These are phyloP conservation scores for Ophiostoma tasmaniense DNA, from an alignment of 2,329 filamentous ascomycete species.

Conservation along the genomic window DNA sequence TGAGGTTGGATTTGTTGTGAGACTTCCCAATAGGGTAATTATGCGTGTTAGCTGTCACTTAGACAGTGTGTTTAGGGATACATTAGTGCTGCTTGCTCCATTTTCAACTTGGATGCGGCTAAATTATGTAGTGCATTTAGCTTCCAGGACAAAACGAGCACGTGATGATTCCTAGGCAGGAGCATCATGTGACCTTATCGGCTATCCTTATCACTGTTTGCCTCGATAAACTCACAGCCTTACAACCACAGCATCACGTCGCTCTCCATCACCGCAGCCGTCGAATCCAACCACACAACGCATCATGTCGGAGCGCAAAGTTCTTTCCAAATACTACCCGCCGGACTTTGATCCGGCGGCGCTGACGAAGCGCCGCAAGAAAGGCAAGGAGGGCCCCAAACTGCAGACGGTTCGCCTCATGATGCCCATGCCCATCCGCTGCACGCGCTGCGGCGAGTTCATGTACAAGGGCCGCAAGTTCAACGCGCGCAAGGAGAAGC, in stretches of 20 bases:
- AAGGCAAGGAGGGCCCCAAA: conserved; percentile 54
- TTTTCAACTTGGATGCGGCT: not conserved
- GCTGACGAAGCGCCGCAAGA: conserved; percentile 58
- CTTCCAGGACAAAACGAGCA: not conserved
- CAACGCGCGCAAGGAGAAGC: conserved; percentile 89
- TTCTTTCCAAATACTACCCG: conserved; percentile 36
- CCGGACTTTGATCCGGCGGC: conserved; percentile 86
- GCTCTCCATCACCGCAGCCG: not conserved
- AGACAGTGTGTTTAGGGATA: not conserved
- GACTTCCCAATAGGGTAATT: not conserved
- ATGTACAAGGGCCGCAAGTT: conserved; percentile 66
- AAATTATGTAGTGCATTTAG: not conserved
- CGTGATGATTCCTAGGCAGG: not conserved
- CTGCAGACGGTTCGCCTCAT: conserved; percentile 83
- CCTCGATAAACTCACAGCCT: not conserved
- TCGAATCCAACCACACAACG: not conserved
- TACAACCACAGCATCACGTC: not conserved
- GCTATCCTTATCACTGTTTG: not conserved
- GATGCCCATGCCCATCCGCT: conserved; percentile 78
- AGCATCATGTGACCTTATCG: not conserved
- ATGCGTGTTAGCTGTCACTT: not conserved
- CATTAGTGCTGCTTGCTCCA: not conserved
- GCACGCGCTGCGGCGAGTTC: conserved; percentile 33
- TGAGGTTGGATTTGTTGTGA: not conserved
- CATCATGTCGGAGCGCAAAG: conserved; percentile 38